These are phyloP conservation scores for Cutaneotrichosporon dermatis DNA, from an alignment of 1,284 basidiomycete genomes.

Conservation along the genomic window DNA sequence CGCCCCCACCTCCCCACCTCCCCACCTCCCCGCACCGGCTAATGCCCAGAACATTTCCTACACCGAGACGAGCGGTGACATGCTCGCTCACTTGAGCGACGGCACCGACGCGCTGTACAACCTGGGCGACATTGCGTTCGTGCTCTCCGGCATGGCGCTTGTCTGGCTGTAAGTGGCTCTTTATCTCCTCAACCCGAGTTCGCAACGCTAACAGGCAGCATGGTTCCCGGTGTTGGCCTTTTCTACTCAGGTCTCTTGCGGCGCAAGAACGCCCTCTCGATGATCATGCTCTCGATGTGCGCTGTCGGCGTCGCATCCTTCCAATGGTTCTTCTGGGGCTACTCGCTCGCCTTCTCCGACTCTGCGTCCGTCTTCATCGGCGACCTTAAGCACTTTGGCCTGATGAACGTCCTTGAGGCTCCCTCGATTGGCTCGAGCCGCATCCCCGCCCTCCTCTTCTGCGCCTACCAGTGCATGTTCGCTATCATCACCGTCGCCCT, in stretches of 20 bases:
- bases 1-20: too few relatives aligned
- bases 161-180: background rate
- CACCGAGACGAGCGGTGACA: constrained; percentile 33
- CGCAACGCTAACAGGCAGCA: constrained; percentile 60
- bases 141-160: constrained; percentile 27
- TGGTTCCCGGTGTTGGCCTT: constrained; percentile 74
- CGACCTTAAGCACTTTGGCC: constrained; percentile 36
- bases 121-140: constrained; percentile 55
- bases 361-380: constrained; percentile 26
- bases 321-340: constrained; percentile 52
- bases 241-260: constrained; percentile 81
- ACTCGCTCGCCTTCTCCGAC: constrained; percentile 52
- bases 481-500: constrained; percentile 58
- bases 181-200: constrained; percentile 26
- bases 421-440: constrained; percentile 65
- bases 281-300: constrained; percentile 82
- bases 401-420: constrained; percentile 71
- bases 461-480: constrained; percentile 59
- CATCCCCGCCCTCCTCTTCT: constrained; percentile 80
- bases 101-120: constrained; percentile 50
- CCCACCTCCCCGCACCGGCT: background rate
- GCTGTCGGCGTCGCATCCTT: constrained; percentile 65
- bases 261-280: constrained; percentile 86
- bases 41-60: constrained; percentile 40
- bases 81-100: constrained; percentile 46